These are phyloP conservation scores for Venturia asperata DNA, from an alignment of 2,329 filamentous ascomycete species.

Conservation along the genomic window DNA sequence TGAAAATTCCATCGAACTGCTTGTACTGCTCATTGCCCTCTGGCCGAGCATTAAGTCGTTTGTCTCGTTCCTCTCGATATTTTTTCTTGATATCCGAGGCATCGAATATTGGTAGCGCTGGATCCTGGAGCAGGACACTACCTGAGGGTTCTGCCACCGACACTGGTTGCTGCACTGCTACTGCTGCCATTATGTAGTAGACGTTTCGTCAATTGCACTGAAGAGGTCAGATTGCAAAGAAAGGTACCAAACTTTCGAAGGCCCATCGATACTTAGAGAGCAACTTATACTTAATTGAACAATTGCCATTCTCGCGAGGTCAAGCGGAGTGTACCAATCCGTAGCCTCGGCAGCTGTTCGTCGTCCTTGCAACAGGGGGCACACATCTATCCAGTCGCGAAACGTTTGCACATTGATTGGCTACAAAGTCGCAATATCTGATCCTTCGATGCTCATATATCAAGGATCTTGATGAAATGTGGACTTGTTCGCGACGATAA, in stretches of 20 bases:
- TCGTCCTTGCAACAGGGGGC: background rate
- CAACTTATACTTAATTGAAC: background rate
- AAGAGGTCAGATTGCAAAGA: background rate
- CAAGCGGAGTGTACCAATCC: background rate
- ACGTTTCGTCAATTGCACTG: background rate
- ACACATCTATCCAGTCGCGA: background rate
- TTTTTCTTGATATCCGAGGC: conserved; percentile 25
- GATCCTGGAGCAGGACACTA: no score
- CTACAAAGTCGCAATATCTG: background rate
- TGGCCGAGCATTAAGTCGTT: conserved; percentile 24
- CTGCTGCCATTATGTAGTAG: conserved; percentile 1
- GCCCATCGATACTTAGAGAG: background rate
- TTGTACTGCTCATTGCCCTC: conserved; percentile 29
- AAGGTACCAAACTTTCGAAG: no score
- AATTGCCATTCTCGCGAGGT: background rate
- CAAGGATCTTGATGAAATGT: background rate
- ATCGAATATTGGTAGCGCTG: background rate
- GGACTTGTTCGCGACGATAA: background rate
- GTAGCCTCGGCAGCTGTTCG: background rate
- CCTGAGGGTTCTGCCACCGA: background rate
- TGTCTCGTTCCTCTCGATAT: conserved; percentile 29
- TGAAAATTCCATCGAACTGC: conserved; percentile 26
- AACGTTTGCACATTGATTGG: background rate
- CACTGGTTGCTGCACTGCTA: conserved; percentile 5
- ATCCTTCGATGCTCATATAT: background rate